phyloP scores from a whole-genome alignment of 2,329 filamentous ascomycete genomes.

The Pseudogymnoascus verrucosus region DNA sequence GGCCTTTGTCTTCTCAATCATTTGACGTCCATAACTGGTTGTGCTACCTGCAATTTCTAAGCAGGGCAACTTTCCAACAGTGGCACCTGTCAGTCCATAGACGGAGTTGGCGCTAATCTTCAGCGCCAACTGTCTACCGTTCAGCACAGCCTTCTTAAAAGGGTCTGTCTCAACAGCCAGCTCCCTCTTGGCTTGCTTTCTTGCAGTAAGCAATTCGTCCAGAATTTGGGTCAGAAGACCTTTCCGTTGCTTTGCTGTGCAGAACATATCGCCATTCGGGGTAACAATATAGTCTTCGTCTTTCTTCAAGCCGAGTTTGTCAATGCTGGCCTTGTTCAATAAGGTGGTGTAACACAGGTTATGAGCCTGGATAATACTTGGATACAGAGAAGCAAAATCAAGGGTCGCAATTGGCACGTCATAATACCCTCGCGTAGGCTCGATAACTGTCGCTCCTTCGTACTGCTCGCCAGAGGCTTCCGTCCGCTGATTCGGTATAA shows the following conservation, averaged over 20 bases:
- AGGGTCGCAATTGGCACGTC: slow-evolving; percentile 91
- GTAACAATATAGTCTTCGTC: slow-evolving; percentile 96
- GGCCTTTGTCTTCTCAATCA: slow-evolving; percentile 98
- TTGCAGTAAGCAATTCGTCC: slow-evolving; percentile 80
- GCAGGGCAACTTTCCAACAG: slow-evolving; percentile 90
- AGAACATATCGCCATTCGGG: slow-evolving; percentile 89
- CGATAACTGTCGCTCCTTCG: slow-evolving; percentile 95
- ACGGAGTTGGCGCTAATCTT: slow-evolving; percentile 98
- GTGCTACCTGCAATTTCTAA: slow-evolving; percentile 93
- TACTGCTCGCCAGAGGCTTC: slow-evolving; percentile 79
- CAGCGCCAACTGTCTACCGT: slow-evolving; percentile 90
- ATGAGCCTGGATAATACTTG: slow-evolving; percentile 97
- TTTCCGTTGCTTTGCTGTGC: slow-evolving; percentile 80
- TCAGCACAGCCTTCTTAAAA: slow-evolving; percentile 96
- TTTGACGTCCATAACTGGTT: slow-evolving; percentile 92
- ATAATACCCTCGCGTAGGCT: slow-evolving; percentile 88
- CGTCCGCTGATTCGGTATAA: slow-evolving; percentile 77
- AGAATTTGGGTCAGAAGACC: slow-evolving; percentile 91
- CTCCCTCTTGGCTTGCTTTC: slow-evolving; percentile 92
- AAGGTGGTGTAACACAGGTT: slow-evolving; percentile 97
- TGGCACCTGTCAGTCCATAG: slow-evolving; percentile 94
- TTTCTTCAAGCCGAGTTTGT: slow-evolving; percentile 69
- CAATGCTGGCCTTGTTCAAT: slow-evolving; percentile 67
- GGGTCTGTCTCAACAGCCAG: slow-evolving; percentile 82
- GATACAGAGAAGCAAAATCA: slow-evolving; percentile 97